Conservation (phyloP, 345 rosid genomes). For the Linum tenue region DNA sequence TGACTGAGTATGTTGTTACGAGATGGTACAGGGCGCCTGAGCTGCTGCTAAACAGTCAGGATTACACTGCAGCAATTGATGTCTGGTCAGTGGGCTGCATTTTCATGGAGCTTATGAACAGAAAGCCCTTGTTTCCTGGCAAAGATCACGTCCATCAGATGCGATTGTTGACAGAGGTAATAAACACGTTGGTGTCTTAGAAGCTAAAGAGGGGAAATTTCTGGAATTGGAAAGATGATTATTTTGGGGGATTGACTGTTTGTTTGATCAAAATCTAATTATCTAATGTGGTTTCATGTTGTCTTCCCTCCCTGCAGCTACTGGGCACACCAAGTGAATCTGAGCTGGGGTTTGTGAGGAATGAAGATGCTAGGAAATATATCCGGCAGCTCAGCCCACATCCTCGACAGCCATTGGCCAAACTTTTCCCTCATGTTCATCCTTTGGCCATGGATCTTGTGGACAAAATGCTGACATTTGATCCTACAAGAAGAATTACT, state of each 20-base stretch:
- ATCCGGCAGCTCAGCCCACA: conserved; percentile 54
- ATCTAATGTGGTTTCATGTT: no score
- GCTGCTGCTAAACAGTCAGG: conserved; percentile 76
- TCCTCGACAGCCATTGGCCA: conserved; percentile 65
- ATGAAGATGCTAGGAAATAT: conserved; percentile 82
- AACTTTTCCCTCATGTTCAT: conserved; percentile 63
- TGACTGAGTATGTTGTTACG: conserved; percentile 98
- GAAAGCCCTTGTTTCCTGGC: conserved; percentile 90
- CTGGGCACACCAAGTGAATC: conserved; percentile 88
- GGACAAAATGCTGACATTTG: conserved; percentile 85
- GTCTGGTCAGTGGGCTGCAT: conserved; percentile 99
- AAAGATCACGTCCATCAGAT: conserved; percentile 92
- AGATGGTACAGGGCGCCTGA: conserved; percentile 99
- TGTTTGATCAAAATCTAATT: background rate
- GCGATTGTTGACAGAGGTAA: conserved; percentile 86
- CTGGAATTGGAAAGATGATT: background rate
- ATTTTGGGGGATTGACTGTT: background rate
- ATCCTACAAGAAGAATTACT: conserved; percentile 83
- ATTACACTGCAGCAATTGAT: conserved; percentile 87
- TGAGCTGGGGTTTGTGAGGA: conserved; percentile 77
- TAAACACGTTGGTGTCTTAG: background rate
- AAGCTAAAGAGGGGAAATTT: conserved; percentile 1
- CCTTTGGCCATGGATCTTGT: conserved; percentile 77
- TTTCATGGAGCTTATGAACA: conserved; percentile 92
- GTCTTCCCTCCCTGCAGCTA: conserved; percentile 37